Percentiles rank a stretch among this genome's conserved stretches.
These are phyloP conservation scores for Colletotrichum eleusines DNA, from an alignment of 2,329 filamentous ascomycete species.

Conservation along the genomic window DNA sequence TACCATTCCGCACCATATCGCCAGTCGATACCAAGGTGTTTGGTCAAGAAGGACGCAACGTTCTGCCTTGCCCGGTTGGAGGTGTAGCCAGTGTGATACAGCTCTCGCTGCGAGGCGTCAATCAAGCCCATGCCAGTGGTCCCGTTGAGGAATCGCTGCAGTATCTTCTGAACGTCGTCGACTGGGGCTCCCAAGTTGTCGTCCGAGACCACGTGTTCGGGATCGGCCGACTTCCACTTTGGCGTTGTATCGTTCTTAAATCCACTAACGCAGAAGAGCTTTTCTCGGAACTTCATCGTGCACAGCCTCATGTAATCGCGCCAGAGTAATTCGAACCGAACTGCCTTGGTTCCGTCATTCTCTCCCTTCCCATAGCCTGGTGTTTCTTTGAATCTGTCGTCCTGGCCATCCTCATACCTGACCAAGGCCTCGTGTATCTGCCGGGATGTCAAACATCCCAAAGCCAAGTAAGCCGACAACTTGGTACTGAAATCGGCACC, in stretches of 20 bases:
- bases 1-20: conserved; percentile 86
- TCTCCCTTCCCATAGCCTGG: conserved; percentile 76
- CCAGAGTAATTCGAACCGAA: conserved; percentile 82
- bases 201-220: conserved; percentile 55
- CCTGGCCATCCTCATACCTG: conserved; percentile 75
- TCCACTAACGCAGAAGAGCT: conserved; percentile 74
- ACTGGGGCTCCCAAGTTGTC: conserved; percentile 27
- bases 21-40: conserved; percentile 83
- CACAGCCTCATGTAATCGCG: conserved; percentile 86
- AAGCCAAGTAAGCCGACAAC: conserved; percentile 77
- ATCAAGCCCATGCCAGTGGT: conserved; percentile 82
- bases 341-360: conserved; percentile 75
- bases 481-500: conserved; percentile 81
- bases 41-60: conserved; percentile 79
- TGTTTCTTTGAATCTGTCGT: conserved; percentile 54
- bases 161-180: conserved; percentile 58
- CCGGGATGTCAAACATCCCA: conserved; percentile 79
- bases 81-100: conserved; percentile 82
- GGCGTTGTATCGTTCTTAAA: conserved; percentile 65
- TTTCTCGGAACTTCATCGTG: conserved; percentile 74
- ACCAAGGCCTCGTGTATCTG: conserved; percentile 77
- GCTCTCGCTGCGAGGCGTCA: conserved; percentile 80
- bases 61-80: conserved; percentile 83
- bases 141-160: conserved; percentile 73
- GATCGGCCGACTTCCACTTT: conserved; percentile 62